Evolutionary conservation across 805 yeast genomes (phyloP), one percentile per base, ranked within the genome.

Genomic region (Nakazawaea siamensis): DNA sequence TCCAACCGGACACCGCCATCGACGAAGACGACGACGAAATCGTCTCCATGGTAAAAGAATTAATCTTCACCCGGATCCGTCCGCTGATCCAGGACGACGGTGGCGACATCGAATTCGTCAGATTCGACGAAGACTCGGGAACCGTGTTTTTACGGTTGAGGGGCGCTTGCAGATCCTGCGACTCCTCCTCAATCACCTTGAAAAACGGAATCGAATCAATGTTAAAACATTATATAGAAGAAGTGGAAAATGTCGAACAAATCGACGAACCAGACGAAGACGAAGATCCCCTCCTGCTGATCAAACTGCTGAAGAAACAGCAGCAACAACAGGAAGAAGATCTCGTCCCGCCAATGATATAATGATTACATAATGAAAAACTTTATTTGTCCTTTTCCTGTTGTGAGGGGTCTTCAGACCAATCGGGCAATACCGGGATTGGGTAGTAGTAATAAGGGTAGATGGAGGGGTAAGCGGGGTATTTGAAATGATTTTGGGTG

Each of bases 81-180:
- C 99, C 99, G 1, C 96, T 97, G 1, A 87, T 92, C 39, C 95
- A 87, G 61, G 99, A 92, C 50, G 99, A 92, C 51, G 99, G 99
- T 43, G 99, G 99, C 23, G 97, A 92, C 52, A 79, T 92, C 42
- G 88, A 85, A 48, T 94, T 77, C 55, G 71, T 83, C 40, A 92
- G 85, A 5, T 88, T 84, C 52, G 85, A 84, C 38, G 86, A 81
- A 43, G 84, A 80, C 39, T 69, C 81, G 1, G 98, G 98, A 2
- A 76, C 81, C 11, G 97, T 94, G 5, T 83, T 75, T 54, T 72
- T 92, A 47, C 86, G 83, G 54, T 64, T 92, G 30, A 88, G 85
- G 48, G 99, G 99, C 32, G 97, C 98, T 6, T 92, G 99, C 60
- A 80, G 94, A 36, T 73, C 94, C 2, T 92, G 99, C 49, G 86